Evolutionary conservation across 345 rosid species (phyloP).

Genomic region (Eucalyptus regnans): DNA sequence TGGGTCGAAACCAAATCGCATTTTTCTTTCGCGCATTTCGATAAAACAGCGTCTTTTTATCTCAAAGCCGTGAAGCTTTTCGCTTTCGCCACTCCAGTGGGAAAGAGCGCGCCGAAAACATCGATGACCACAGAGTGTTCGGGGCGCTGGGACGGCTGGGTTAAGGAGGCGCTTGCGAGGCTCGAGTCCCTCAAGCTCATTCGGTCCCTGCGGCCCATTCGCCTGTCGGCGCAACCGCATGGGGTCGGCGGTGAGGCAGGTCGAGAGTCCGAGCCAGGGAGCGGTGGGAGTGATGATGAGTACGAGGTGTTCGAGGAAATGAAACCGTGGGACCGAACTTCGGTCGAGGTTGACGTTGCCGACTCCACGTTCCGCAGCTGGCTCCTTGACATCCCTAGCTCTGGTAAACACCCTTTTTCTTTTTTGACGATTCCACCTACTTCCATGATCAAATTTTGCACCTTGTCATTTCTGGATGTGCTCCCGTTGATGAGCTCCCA

Average conservation of each 20-base stretch:
- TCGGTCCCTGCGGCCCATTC: conserved; percentile 78
- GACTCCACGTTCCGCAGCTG: conserved; percentile 53
- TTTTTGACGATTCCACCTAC: background rate
- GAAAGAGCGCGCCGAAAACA: background rate
- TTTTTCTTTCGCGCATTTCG: background rate
- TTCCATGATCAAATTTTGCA: background rate
- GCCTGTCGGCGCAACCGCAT: conserved; percentile 3
- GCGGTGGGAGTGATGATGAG: conserved; percentile 2
- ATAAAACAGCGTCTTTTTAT: background rate
- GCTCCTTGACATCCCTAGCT: conserved; percentile 77
- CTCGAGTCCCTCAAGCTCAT: conserved; percentile 56
- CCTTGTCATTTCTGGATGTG: background rate
- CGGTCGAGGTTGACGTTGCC: conserved; percentile 59
- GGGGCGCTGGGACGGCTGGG: conserved; percentile 53
- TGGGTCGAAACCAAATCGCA: background rate
- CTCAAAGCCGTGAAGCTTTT: background rate
- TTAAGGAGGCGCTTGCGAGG: conserved; percentile 57
- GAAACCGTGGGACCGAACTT: conserved; percentile 70
- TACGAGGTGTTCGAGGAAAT: conserved; percentile 63
- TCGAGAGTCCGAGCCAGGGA: background rate
- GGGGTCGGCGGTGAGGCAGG: background rate
- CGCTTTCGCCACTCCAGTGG: background rate
- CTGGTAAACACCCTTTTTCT: conserved; percentile 24
- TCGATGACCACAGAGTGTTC: background rate
- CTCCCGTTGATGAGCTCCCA: background rate